phyloP scores from a whole-genome alignment of 2,329 filamentous ascomycete species.

The Magnaporthiopsis rhizophila region DNA sequence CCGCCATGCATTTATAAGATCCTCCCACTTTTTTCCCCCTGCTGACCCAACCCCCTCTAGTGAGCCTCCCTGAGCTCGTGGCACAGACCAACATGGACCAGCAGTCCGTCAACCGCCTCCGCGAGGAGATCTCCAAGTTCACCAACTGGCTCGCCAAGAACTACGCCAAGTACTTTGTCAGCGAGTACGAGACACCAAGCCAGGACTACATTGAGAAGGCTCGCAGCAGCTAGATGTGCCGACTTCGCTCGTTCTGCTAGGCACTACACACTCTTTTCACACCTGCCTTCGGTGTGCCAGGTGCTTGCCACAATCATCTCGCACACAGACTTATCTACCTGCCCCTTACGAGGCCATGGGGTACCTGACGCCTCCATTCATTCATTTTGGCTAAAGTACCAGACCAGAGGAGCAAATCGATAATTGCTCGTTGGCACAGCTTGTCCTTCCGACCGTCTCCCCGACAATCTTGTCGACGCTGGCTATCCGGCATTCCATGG shows the following conservation, averaged over 20 bases:
- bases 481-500: background rate
- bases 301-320: background rate
- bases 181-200: constrained; percentile 64
- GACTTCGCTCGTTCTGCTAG: constrained; percentile 1
- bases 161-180: constrained; percentile 68
- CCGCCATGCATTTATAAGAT: background rate
- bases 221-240: constrained; percentile 28
- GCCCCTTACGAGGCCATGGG: background rate
- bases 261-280: background rate
- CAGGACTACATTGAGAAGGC: constrained; percentile 67
- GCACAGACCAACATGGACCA: constrained; percentile 98
- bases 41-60: constrained; percentile 34
- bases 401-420: background rate
- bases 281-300: too few species aligned
- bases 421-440: background rate
- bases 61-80: constrained; percentile 84
- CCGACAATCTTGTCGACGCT: background rate
- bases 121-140: constrained; percentile 83
- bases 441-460: background rate
- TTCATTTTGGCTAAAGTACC: background rate
- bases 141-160: constrained; percentile 77
- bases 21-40: background rate
- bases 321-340: background rate
- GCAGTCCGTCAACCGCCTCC: constrained; percentile 78
- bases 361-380: background rate